Evolutionary conservation across 2,329 filamentous ascomycete species (phyloP).

Genomic region (Delphinella strobiligena): DNA sequence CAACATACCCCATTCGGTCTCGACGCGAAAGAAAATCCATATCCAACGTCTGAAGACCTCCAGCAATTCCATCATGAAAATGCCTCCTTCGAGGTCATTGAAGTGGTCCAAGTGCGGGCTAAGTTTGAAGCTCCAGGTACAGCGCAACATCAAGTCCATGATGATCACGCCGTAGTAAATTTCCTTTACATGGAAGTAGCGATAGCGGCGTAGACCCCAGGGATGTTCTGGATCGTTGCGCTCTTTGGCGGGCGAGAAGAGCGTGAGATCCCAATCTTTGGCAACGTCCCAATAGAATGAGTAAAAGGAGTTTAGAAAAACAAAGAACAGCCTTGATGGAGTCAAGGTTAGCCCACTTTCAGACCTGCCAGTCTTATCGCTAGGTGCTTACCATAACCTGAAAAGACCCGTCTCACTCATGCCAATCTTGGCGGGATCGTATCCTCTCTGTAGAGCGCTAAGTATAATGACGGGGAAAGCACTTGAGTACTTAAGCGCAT

Average conservation of each 20-base stretch:
- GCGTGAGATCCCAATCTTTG: conserved; percentile 89
- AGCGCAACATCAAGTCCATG: conserved; percentile 70
- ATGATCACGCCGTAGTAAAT: conserved; percentile 75
- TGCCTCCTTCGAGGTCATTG: conserved; percentile 74
- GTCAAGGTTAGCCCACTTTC: not conserved
- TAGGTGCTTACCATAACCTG: conserved; percentile 40
- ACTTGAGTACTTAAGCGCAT: conserved; percentile 88
- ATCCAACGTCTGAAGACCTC: conserved; percentile 86
- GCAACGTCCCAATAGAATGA: conserved; percentile 98
- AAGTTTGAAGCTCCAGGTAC: conserved; percentile 84
- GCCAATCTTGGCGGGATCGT: conserved; percentile 38
- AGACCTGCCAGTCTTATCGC: no score
- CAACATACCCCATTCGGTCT: conserved; percentile 63
- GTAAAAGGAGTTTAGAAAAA: conserved; percentile 75
- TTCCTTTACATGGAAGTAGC: conserved; percentile 58
- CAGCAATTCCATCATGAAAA: conserved; percentile 76
- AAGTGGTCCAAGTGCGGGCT: conserved; percentile 72
- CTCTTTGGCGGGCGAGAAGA: conserved; percentile 51
- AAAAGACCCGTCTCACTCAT: conserved; percentile 45
- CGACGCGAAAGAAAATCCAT: conserved; percentile 92
- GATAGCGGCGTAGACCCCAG: conserved; percentile 63
- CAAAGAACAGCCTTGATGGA: conserved; percentile 54
- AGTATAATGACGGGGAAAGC: conserved; percentile 86
- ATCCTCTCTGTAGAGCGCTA: conserved; percentile 58
- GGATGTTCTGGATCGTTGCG: conserved; percentile 54